Evolutionary conservation across 1,284 basidiomycete genomes (phyloP).

Genomic region (Fomes fomentarius): DNA sequence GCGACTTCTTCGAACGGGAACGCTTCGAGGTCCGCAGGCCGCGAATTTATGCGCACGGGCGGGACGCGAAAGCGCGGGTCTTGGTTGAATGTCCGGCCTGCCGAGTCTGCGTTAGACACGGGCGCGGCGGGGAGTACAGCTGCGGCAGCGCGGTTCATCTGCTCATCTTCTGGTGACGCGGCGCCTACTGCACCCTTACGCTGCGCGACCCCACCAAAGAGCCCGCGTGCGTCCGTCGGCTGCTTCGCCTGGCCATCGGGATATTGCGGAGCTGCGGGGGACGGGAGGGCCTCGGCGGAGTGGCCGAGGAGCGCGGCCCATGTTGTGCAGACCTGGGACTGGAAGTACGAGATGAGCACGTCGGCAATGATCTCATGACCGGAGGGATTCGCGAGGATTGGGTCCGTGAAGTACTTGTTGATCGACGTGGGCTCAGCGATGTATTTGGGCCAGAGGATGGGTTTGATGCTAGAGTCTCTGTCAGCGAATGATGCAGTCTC

Average conservation of each 20-base stretch:
- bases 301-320: conserved; percentile 79
- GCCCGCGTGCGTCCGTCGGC: conserved; percentile 52
- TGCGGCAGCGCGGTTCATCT: conserved; percentile 23
- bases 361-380: conserved; percentile 89
- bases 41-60: conserved; percentile 72
- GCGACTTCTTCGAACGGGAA: conserved; percentile 80
- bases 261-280: conserved; percentile 40
- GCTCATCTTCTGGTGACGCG: conserved; percentile 25
- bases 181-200: conserved; percentile 56
- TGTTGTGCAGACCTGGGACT: conserved; percentile 82
- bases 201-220: conserved; percentile 76
- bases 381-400: conserved; percentile 75
- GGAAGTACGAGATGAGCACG: conserved; percentile 85
- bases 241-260: conserved; percentile 33
- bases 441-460: conserved; percentile 81
- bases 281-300: conserved; percentile 61
- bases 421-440: conserved; percentile 74
- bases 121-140: conserved; percentile 25
- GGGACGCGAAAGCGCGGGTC: conserved; percentile 62
- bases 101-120: not conserved
- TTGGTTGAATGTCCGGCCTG: conserved; percentile 22
- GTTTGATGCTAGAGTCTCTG: conserved; percentile 61
- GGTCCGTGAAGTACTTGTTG: conserved; percentile 78
- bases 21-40: conserved; percentile 53
- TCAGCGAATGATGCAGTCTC: not conserved